A percentile compares a stretch with the other conserved stretches of the same genome.
phyloP scores from a whole-genome alignment of 1,284 basidiomycete species.

The Trichosporon sp. region DNA sequence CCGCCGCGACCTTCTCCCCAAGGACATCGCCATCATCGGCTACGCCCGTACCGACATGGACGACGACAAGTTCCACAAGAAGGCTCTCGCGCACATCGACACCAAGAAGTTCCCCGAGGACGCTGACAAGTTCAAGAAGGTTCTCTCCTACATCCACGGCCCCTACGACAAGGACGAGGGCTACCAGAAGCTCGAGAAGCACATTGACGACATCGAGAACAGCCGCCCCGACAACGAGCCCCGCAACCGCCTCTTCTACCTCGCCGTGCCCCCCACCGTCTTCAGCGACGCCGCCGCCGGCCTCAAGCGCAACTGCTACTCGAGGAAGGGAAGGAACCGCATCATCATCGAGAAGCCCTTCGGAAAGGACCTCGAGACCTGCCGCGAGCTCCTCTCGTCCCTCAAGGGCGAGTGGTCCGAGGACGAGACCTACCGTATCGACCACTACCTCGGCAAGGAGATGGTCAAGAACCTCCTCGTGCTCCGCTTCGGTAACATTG shows the following conservation, averaged over 20 bases:
- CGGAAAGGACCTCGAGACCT: constrained; percentile 87
- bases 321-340: constrained; percentile 68
- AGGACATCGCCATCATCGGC: constrained; percentile 80
- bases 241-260: constrained; percentile 78
- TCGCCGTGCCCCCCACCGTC: constrained; percentile 89
- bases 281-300: constrained; percentile 83
- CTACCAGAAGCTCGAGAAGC: constrained; percentile 70
- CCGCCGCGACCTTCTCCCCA: constrained; percentile 71
- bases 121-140: constrained; percentile 73
- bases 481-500: constrained; percentile 86
- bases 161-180: constrained; percentile 77
- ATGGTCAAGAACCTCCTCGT: constrained; percentile 98
- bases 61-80: constrained; percentile 74
- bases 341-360: constrained; percentile 97
- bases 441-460: constrained; percentile 97
- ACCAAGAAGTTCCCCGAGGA: constrained; percentile 52
- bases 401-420: constrained; percentile 86
- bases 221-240: constrained; percentile 53
- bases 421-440: constrained; percentile 95
- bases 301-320: constrained; percentile 75
- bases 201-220: constrained; percentile 71
- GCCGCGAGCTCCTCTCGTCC: constrained; percentile 67
- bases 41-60: constrained; percentile 82
- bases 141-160: constrained; percentile 76
- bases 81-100: constrained; percentile 73